Evolutionary conservation across 371 early-diverging fungal species (phyloP).

Genomic region (Mucor circinelloides): DNA sequence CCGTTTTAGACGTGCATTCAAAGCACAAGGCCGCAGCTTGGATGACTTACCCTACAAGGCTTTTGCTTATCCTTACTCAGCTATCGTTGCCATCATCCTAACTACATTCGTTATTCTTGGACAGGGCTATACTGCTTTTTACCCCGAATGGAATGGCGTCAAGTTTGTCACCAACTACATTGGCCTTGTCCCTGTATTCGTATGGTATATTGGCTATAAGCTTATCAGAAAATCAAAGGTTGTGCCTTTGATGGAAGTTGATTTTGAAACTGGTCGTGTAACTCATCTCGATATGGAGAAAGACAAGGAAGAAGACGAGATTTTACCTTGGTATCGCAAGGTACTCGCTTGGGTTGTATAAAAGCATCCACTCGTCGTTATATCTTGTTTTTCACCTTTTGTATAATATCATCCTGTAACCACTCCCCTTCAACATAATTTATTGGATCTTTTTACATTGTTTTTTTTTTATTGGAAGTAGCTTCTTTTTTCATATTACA

Average conservation of each 20-base stretch:
- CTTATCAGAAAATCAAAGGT: constrained; percentile 51
- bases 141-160: constrained; percentile 28
- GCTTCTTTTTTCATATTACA: constrained; percentile 1
- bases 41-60: constrained; percentile 74
- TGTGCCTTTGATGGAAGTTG: constrained; percentile 55
- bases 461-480: neutral
- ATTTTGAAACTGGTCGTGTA: constrained; percentile 36
- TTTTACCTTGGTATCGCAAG: constrained; percentile 23
- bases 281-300: constrained; percentile 35
- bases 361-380: neutral
- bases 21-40: constrained; percentile 68
- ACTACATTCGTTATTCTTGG: constrained; percentile 57
- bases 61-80: constrained; percentile 69
- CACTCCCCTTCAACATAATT: neutral
- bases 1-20: constrained; percentile 81
- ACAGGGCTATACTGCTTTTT: constrained; percentile 49
- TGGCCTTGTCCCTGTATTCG: constrained; percentile 45
- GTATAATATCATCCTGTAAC: neutral
- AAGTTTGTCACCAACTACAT: constrained; percentile 40
- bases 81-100: constrained; percentile 49
- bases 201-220: constrained; percentile 54
- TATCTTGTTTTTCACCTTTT: neutral
- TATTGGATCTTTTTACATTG: neutral
- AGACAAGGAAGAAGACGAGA: constrained; percentile 30
- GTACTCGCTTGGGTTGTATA: constrained; percentile 23